Base-by-base conservation (phyloP, 2,329 filamentous ascomycete genomes). In the Penicillium nordicum region DNA sequence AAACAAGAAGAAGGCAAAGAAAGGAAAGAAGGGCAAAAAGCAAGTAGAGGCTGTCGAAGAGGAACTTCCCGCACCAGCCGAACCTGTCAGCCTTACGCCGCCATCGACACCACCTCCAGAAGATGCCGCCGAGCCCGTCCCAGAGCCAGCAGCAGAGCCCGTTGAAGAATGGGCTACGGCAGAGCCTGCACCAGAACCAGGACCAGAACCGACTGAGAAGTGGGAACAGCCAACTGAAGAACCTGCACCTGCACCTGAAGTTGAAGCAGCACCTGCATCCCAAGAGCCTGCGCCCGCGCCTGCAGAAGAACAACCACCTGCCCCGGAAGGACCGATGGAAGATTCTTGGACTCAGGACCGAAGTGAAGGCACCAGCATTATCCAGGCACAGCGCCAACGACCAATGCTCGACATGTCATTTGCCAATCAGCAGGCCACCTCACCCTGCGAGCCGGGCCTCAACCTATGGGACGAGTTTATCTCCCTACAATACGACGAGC, bases 391-490 rank as follows among this genome's bases (percentile, higher is more conserved):
- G 18, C 40, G 30, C 6, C 43, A 57, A 36, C 62, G 57, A 53
- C 64, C 67, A 12, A 51, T 71, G 51, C 70, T 74, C 50, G 71
- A 72, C 61, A 74, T 71, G 54, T 72, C 72, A 9, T 73, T 74
- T 37, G 71, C 71, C 53, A 67, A 69, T 49, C 73, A 74, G 50
- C 63, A 67, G 36, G 67, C 67, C 40, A 65, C 68, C 3, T 61
- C 65, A 4, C 64, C 66, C 12, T 67, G 68, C 40, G 67, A 67
- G 25, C 65, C 65, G 12, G 72, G 70, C 6, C 63, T 66, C n/a
- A 72, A 63, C 40, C 62, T 74, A 9, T 76, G 73, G 73, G 74
- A 74, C 25, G 72, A 75, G 46, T 76, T 76, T 53, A 58, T 65
- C 2, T 60, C 63, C 21, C 64, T 76, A 16, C 66, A 74, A 49